Evolutionary conservation across 192 early-diverging fungal genomes (phyloP), one percentile per base, ranked within the genome.

Genomic region (Pilobolus umbonatus): DNA sequence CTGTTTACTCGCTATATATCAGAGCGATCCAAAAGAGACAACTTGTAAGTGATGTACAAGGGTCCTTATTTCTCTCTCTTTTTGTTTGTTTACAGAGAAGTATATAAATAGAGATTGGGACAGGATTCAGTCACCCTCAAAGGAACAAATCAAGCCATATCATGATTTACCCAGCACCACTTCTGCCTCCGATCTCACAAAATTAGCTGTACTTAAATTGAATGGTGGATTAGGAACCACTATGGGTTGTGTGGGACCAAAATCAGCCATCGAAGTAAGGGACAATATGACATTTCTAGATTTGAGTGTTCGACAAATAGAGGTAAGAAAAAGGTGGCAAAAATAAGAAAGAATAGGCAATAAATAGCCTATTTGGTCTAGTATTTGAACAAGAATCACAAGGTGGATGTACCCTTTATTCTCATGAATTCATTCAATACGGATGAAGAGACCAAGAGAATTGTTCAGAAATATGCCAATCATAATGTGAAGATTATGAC

Each of bases 401-500:
- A 88, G 49, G 93, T 95, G 55, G 82, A 87, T 45, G 95, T 99
- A 8, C 97, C 97, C 4, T 86, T 98, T 63, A 96, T 99, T 55
- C 80, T 98, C 46, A 99, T 99, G 97, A 99, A 99, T 82, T 99
- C 97, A n/a, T 98, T 99, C 85, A 99, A 99, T 76, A 99, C 97
- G 4, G 95, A 99, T 72, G 88, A 89, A 14, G 97, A 99, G 69
- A 99, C 97, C 42, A 81, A 86, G 70, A 87, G 93, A 56, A 95
- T 99, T 74, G 92, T 98, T 64, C 97, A 98, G 85, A 99, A 99
- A 75, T 98, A 99, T 80, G 83, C 78, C 48, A 81, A 77, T 34
- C 95, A 99, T 75, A 88, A 93, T 61, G 81, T 98, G 48, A 81
- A 89, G 64, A 89, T 99, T 62, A 72, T 95, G 61, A 99, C 95